A percentile compares a stretch with the other conserved stretches of the same genome.
phyloP scores from a whole-genome alignment of 2,329 filamentous ascomycete species.

The Neofusicoccum kwambonambiense region DNA sequence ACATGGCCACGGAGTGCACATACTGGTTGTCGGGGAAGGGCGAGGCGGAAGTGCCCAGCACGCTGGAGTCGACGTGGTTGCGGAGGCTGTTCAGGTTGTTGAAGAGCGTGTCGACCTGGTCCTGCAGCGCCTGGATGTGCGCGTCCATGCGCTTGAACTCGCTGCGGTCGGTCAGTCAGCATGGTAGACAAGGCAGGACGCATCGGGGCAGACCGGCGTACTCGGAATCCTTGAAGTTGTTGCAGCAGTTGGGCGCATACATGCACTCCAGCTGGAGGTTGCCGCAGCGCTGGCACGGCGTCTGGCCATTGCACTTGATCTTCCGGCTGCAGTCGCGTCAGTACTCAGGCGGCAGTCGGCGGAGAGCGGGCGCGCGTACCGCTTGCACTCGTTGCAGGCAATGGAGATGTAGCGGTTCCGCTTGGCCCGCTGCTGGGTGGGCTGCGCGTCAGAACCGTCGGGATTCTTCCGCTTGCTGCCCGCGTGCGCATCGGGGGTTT shows the following conservation, averaged over 20 bases:
- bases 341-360: neutral
- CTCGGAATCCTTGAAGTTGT: constrained; percentile 87
- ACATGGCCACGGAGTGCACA: constrained; percentile 37
- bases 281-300: constrained; percentile 63
- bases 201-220: constrained; percentile 30
- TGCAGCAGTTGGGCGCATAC: constrained; percentile 69
- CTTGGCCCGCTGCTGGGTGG: constrained; percentile 56
- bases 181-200: neutral
- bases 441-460: constrained; percentile 30
- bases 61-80: constrained; percentile 39
- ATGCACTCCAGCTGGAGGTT: constrained; percentile 63
- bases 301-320: constrained; percentile 67
- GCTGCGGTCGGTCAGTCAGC: constrained; percentile 30
- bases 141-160: constrained; percentile 81
- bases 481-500: constrained; percentile 18
- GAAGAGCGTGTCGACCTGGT: constrained; percentile 78
- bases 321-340: constrained; percentile 63
- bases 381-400: constrained; percentile 56
- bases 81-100: constrained; percentile 69
- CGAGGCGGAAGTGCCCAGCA: constrained; percentile 9
- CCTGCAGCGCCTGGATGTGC: constrained; percentile 73
- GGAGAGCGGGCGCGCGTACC: constrained; percentile 22
- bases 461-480: constrained; percentile 43
- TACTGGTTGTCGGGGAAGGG: constrained; percentile 28
- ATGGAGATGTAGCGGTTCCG: constrained; percentile 68